Base-by-base conservation (phyloP, 768 basidiomycete species). In the Kwoniella heveanensis region DNA sequence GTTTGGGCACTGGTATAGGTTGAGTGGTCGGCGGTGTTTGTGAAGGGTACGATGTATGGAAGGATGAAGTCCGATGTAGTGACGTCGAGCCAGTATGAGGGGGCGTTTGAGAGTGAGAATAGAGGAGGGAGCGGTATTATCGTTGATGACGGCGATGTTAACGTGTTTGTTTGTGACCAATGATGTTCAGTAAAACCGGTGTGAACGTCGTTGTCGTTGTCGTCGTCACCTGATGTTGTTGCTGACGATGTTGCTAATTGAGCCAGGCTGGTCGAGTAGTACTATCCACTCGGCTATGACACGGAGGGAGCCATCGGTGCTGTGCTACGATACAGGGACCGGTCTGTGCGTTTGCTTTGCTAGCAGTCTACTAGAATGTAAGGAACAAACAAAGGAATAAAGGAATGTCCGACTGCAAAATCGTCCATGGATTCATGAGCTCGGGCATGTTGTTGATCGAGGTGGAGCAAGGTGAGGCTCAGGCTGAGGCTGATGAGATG, bases 201-300 rank as follows among this genome's bases (percentile, higher is more conserved):
- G 30, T 47, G 24, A 47, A 30, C 44, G 46, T 57, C 56, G 37
- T 58, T 25, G 25, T 58, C 57, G 30, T 27, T 46, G 49, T 36
- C 6, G 57, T 44, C 15, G 39, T 44, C 32, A 36, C 32, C 7
- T n/a, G n/a, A n/a, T 32, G 32, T 32, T 32, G 32, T 32, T 32
- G 32, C 13, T 44, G 39, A 10, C 15, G 17, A 3, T 44, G 17
- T 44, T 9, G 17, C 17, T 19, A 44, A 44, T 10, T 44, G 39
- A 19, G 17, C 39, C 15, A 17, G 39, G 39, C 39, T 44, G 39
- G 39, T 44, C 39, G 17, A 44, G n/a, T n/a, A n/a, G n/a, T n/a
- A n/a, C n/a, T n/a, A n/a, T n/a, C n/a, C n/a, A n/a, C n/a, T n/a
- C n/a, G n/a, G n/a, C n/a, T n/a, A n/a, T n/a, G n/a, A n/a, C n/a